phyloP scores from a whole-genome alignment of 2,329 filamentous ascomycete genomes.

The Pochonia chlamydosporia region DNA sequence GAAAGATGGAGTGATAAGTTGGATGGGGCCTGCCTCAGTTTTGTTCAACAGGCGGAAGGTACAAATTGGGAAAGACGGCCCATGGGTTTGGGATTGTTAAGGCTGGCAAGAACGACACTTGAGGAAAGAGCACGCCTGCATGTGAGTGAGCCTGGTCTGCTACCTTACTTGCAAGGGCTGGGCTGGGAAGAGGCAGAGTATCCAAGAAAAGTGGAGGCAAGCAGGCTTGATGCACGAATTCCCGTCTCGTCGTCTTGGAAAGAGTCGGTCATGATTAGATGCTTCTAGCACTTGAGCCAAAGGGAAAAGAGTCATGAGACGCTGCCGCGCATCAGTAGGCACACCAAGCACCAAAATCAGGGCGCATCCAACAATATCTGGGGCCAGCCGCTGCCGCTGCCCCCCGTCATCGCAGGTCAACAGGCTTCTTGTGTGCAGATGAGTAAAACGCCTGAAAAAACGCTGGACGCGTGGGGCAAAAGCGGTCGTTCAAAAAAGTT shows the following conservation, averaged over 20 bases:
- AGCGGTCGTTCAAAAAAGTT: neutral
- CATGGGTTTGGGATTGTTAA: neutral
- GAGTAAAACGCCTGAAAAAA: too few relatives aligned
- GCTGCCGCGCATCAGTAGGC: neutral
- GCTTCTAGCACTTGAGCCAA: neutral
- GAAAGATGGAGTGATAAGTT: neutral
- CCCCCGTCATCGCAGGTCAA: too few relatives aligned
- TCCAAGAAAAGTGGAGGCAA: too few relatives aligned
- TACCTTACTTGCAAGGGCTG: too few relatives aligned
- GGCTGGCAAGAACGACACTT: neutral
- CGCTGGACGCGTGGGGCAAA: neutral
- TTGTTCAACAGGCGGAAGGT: slow-evolving; percentile 3
- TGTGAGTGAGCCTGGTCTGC: too few relatives aligned
- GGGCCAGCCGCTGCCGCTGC: too few relatives aligned
- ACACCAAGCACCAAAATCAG: too few relatives aligned
- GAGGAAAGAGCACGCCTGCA: neutral
- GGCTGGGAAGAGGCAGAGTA: too few relatives aligned
- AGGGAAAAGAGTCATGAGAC: neutral
- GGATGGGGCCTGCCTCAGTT: slow-evolving; percentile 4
- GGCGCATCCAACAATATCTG: too few relatives aligned
- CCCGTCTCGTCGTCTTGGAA: neutral
- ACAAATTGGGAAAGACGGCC: neutral
- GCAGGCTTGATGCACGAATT: too few relatives aligned
- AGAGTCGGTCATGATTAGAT: neutral
- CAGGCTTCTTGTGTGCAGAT: too few relatives aligned